These are phyloP conservation scores for Globisporangium spinosum DNA, from an alignment of 352 stramenopile genomes.

Conservation along the genomic window DNA sequence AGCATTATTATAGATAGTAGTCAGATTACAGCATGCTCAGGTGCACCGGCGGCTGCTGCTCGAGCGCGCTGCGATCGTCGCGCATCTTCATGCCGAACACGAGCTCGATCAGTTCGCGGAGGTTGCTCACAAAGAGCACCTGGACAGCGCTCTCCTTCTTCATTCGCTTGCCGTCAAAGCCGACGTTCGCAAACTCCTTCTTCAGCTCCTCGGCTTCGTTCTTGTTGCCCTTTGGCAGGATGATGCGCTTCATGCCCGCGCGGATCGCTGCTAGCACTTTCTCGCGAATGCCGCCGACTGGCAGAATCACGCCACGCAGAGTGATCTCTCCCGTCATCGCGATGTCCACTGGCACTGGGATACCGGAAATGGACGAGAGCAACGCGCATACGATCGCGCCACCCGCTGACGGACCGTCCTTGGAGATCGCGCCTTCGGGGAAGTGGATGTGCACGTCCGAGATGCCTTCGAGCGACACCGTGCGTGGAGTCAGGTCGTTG, in stretches of 20 bases:
- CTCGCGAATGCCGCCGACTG: conserved; percentile 88
- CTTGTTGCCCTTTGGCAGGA: conserved; percentile 72
- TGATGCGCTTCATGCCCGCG: conserved; percentile 78
- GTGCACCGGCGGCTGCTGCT: conserved; percentile 25
- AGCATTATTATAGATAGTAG: conserved; percentile 2
- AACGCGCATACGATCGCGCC: conserved; percentile 85
- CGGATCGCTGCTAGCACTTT: conserved; percentile 87
- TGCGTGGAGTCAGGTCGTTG: conserved; percentile 15
- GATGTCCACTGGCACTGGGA: conserved; percentile 71
- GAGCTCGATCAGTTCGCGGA: conserved; percentile 58
- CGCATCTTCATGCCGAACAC: conserved; percentile 67
- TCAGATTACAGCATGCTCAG: conserved; percentile 46
- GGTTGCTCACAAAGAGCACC: conserved; percentile 64
- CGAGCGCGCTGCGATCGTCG: conserved; percentile 28
- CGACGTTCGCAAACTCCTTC: conserved; percentile 47
- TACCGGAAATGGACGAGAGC: conserved; percentile 64
- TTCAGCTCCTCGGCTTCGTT: conserved; percentile 68
- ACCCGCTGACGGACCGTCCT: conserved; percentile 87
- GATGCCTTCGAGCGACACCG: conserved; percentile 49
- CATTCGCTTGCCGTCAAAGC: conserved; percentile 16
- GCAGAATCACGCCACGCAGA: conserved; percentile 83
- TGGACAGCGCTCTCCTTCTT: conserved; percentile 32
- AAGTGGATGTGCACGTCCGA: conserved; percentile 88
- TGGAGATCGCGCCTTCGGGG: conserved; percentile 85
- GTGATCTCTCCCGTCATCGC: conserved; percentile 90